Evolutionary conservation across 108 stramenopile genomes (phyloP).

Genomic region (Bacterosira constricta): DNA sequence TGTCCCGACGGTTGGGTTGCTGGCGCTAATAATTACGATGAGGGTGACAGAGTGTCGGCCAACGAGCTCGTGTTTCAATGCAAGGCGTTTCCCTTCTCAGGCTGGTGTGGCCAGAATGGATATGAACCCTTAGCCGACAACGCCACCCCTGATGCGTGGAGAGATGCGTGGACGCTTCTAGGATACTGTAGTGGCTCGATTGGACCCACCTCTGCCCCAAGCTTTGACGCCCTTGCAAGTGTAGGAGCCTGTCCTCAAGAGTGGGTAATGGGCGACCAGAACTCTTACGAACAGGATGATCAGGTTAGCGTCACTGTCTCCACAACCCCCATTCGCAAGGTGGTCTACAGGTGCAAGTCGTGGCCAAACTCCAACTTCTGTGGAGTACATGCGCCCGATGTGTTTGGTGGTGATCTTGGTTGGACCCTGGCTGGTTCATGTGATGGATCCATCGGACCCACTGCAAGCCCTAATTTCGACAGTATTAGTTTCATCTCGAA

Average conservation of each 20-base stretch:
- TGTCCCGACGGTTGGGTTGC: neutral
- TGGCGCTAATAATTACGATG: neutral
- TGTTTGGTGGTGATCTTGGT: neutral
- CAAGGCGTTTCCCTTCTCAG: neutral
- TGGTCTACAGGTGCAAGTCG: conserved; percentile 1
- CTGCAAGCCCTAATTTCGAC: neutral
- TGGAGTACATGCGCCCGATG: neutral
- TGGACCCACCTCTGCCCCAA: neutral
- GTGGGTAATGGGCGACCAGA: neutral
- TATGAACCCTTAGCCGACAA: neutral
- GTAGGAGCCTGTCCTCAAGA: neutral
- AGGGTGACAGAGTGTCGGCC: neutral
- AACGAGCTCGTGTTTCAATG: neutral
- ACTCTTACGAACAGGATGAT: neutral
- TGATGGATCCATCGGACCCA: neutral
- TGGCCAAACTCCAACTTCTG: neutral
- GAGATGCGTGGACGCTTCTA: neutral
- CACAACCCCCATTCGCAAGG: neutral
- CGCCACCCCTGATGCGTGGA: neutral
- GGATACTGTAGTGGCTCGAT: conserved; percentile 3
- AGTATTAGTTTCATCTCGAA: neutral
- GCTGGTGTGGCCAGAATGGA: neutral
- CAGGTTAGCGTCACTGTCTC: neutral
- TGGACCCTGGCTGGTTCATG: neutral
- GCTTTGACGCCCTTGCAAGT: neutral